Evolutionary conservation across 176 grass and related monocot genomes (phyloP), one percentile per base, ranked within the genome.

Genomic region (Tillandsia fasciculata): DNA sequence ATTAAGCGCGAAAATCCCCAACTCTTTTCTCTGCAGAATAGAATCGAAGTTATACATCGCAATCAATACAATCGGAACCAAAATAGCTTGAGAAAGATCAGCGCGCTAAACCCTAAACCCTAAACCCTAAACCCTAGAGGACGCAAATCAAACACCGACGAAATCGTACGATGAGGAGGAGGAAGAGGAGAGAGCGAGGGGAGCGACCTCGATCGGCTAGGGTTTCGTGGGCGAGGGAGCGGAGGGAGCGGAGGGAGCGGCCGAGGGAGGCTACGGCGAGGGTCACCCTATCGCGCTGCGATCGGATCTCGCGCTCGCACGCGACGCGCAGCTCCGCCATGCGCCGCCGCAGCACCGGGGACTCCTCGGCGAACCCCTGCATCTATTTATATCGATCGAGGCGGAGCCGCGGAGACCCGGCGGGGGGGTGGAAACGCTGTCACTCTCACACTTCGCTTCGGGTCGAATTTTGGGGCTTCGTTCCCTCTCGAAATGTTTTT

Each of bases 211-310:
- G 80, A 67, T 83, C 75, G 26, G 70, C 52, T 69, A 86, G 73
- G 67, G 65, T 80, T 56, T 70, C 15, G 8, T 71, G 23, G 12
- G 92, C 78, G 59, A 84, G 63, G 66, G 78, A 79, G 78, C 85
- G 85, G 64, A 87, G 79, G 3, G 83, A 84, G 83, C 67, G 72
- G 72, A 96, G 33, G 52, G 75, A 82, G 12, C 59, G 78, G 70
- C 61, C 64, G 81, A 96, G 88, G 52, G 83, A 77, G 63, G 74
- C 64, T 26, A 82, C 49, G 18, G 80, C 71, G n/a, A 50, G 42
- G 49, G 47, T 48, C 63, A 59, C 72, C 17, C 80, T 68, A 0
- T 91, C 70, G 14, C 75, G 63, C 51, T 48, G 65, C 3, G 48
- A 10, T 18, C 48, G n/a, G 72, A 88, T 76, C 52, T 73, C 82